Evolutionary conservation across 371 early-diverging fungal species (phyloP).

Genomic region (Chytridium lagenaria): DNA sequence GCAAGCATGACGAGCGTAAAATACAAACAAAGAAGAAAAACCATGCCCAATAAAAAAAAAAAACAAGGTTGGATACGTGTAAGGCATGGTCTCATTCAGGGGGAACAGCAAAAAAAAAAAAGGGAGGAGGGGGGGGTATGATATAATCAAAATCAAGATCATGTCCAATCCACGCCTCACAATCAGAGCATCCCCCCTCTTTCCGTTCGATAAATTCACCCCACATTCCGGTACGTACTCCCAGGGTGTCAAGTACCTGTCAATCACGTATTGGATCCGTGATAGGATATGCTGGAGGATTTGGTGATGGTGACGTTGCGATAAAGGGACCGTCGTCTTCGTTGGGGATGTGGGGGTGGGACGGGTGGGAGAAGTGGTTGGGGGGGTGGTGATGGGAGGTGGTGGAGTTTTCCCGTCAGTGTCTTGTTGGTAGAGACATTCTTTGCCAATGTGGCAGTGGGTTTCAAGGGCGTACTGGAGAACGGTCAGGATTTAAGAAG

Average conservation of each 20-base stretch:
- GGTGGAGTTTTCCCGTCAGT: not conserved
- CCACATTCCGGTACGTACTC: not conserved
- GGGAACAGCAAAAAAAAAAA: not conserved
- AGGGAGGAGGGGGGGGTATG: not conserved
- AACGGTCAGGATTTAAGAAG: not conserved
- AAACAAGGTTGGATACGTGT: not conserved
- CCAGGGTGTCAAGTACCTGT: slow-evolving; percentile 1
- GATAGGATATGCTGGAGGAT: slow-evolving; percentile 4
- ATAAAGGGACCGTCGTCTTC: not conserved
- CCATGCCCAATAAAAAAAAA: not conserved
- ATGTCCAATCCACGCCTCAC: not conserved
- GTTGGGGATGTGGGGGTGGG: not conserved
- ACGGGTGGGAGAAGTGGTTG: not conserved
- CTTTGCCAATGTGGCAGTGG: slow-evolving; percentile 51
- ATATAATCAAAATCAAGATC: not conserved
- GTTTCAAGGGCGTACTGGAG: slow-evolving; percentile 81
- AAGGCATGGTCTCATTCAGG: not conserved
- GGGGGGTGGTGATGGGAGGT: too few species aligned
- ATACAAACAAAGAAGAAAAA: not conserved
- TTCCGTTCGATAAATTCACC: not conserved
- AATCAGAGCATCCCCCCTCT: not conserved
- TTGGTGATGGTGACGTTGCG: not conserved
- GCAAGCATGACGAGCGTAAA: too few species aligned
- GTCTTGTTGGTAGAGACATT: slow-evolving; percentile 42
- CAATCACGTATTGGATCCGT: slow-evolving; percentile 14